phyloP scores from a whole-genome alignment of 2,329 filamentous ascomycete genomes.

The Colletotrichum tropicale region DNA sequence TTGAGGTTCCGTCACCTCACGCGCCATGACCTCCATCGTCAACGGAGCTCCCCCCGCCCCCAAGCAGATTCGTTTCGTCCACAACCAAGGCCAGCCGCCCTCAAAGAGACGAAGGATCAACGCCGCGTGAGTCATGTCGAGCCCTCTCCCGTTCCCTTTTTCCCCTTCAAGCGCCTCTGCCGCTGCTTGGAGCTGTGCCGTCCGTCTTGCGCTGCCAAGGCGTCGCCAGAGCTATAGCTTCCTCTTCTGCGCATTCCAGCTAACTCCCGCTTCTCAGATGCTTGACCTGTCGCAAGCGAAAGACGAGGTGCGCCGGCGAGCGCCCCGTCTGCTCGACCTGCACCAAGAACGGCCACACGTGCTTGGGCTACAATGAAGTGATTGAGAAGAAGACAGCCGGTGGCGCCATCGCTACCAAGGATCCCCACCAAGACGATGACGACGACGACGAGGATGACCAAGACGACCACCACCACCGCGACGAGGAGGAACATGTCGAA shows the following conservation, averaged over 20 bases:
- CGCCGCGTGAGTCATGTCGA: constrained; percentile 66
- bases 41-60: constrained; percentile 48
- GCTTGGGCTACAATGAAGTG: constrained; percentile 68
- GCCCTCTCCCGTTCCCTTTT: neutral
- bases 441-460: constrained; percentile 33
- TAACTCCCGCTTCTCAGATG: constrained; percentile 49
- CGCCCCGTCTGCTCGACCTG: constrained; percentile 76
- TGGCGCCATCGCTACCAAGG: constrained; percentile 8
- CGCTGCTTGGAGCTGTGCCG: neutral
- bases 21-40: constrained; percentile 32
- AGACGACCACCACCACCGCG: constrained; percentile 38
- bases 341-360: constrained; percentile 71
- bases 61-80: constrained; percentile 78
- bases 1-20: constrained; percentile 16
- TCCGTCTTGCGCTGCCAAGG: neutral
- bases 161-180: neutral
- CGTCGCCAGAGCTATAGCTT: neutral
- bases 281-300: constrained; percentile 76
- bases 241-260: neutral
- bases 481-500: constrained; percentile 39
- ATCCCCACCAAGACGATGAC: constrained; percentile 26
- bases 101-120: constrained; percentile 80
- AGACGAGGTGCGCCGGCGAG: constrained; percentile 77
- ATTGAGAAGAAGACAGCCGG: constrained; percentile 45
- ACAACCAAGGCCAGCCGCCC: constrained; percentile 80